Evolutionary conservation across 2,329 filamentous ascomycete species (phyloP).

Genomic region (Sporothrix inflata): DNA sequence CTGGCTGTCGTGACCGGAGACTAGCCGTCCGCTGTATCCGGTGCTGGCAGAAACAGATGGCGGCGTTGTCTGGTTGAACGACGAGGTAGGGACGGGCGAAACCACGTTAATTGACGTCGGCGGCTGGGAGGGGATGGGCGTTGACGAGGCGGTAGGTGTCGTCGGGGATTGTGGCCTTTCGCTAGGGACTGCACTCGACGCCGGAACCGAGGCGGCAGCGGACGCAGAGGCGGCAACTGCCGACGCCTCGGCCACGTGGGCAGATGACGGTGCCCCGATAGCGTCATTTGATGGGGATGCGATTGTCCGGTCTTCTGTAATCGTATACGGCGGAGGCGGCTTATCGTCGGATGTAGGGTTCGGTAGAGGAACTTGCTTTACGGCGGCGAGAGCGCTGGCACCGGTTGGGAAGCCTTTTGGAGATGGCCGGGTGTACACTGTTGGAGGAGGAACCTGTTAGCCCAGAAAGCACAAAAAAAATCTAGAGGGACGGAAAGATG

Average conservation of each 20-base stretch:
- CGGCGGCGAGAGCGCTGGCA: conserved; percentile 36
- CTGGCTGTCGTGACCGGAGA: conserved; percentile 63
- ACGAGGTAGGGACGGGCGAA: background rate
- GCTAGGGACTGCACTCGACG: background rate
- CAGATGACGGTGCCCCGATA: background rate
- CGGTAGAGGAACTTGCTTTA: conserved; percentile 29
- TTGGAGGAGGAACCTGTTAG: conserved; percentile 38
- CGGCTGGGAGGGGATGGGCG: conserved; percentile 34
- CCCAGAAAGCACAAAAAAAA: background rate
- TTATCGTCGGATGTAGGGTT: conserved; percentile 12
- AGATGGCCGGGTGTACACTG: conserved; percentile 63
- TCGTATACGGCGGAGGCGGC: background rate
- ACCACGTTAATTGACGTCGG: background rate
- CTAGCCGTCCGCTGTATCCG: conserved; percentile 42
- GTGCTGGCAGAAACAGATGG: conserved; percentile 37
- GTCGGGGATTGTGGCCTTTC: conserved; percentile 38
- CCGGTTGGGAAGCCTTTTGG: conserved; percentile 48
- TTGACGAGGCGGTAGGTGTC: conserved; percentile 35
- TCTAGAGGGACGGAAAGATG: conserved; percentile 22
- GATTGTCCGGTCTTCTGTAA: conserved; percentile 36
- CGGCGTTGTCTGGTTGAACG: conserved; percentile 33
- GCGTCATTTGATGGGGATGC: conserved; percentile 37
- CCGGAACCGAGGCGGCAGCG: background rate
- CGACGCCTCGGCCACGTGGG: conserved; percentile 37
- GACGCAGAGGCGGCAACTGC: background rate